These are phyloP conservation scores for Pseudogymnoascus sp. DNA, from an alignment of 2,329 filamentous ascomycete species.

Conservation along the genomic window DNA sequence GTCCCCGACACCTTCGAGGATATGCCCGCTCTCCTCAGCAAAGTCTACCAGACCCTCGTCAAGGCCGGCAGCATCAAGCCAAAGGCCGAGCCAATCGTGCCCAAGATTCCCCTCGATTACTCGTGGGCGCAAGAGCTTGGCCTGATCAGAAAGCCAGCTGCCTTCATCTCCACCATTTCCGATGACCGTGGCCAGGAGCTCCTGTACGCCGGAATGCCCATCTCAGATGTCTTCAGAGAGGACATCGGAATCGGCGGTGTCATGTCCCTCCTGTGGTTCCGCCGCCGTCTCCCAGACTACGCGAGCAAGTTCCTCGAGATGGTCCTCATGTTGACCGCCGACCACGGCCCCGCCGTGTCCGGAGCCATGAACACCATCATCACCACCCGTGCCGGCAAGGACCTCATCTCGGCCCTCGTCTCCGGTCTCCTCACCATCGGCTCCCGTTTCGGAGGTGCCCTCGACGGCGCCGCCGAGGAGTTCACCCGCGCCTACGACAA, in stretches of 20 bases:
- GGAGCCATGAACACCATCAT: conserved; percentile 99
- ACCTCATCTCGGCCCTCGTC: conserved; percentile 90
- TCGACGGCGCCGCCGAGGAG: conserved; percentile 95
- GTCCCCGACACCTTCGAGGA: conserved; percentile 97
- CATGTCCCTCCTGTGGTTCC: conserved; percentile 99
- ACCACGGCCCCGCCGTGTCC: conserved; percentile 97
- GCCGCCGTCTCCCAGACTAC: conserved; percentile 88
- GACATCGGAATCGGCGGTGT: conserved; percentile 99
- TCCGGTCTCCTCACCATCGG: conserved; percentile 97
- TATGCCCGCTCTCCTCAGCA: conserved; percentile 66
- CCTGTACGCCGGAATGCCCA: conserved; percentile 97
- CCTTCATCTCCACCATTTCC: conserved; percentile 99
- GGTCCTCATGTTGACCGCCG: conserved; percentile 99
- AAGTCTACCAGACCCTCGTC: conserved; percentile 84
- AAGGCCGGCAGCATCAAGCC: conserved; percentile 78
- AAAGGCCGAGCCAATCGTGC: conserved; percentile 79
- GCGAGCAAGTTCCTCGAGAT: conserved; percentile 99
- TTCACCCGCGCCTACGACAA: conserved; percentile 98
- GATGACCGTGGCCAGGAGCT: conserved; percentile 99
- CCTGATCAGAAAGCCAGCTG: conserved; percentile 98
- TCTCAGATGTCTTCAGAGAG: conserved; percentile 99
- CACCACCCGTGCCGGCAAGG: conserved; percentile 97
- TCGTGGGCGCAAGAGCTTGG: conserved; percentile 99
- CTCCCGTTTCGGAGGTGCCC: conserved; percentile 94
- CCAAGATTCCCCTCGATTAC: conserved; percentile 99